These are phyloP conservation scores for Cyclotella sp. DNA, from an alignment of 108 stramenopile species.

Conservation along the genomic window DNA sequence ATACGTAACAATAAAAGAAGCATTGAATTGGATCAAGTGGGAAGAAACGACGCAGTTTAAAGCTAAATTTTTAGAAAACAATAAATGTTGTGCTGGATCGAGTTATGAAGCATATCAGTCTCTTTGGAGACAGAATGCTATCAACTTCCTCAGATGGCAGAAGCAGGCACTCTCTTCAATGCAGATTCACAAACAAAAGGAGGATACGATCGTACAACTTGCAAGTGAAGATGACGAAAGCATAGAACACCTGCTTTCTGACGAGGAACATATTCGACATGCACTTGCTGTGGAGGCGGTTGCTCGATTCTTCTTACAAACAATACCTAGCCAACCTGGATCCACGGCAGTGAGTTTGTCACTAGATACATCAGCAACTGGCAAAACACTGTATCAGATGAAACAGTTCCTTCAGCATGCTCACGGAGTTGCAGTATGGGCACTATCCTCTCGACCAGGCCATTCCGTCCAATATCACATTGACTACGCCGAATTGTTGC, in stretches of 20 bases:
- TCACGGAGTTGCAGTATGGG: constrained; percentile 84
- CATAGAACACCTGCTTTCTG: not conserved
- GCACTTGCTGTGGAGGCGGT: constrained; percentile 52
- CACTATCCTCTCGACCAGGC: constrained; percentile 59
- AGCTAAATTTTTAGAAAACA: not conserved
- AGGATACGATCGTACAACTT: constrained; percentile 5
- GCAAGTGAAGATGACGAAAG: not conserved
- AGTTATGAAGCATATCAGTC: constrained; percentile 18
- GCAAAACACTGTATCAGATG: constrained; percentile 17
- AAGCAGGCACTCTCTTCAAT: not conserved
- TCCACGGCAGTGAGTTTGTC: not conserved
- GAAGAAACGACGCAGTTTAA: not conserved
- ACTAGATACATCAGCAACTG: not conserved
- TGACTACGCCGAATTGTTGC: constrained; percentile 85
- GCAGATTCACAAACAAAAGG: constrained; percentile 6
- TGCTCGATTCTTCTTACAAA: constrained; percentile 42
- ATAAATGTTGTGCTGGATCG: not conserved
- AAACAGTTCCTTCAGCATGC: constrained; percentile 16
- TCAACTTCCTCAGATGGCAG: constrained; percentile 17
- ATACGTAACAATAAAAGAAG: constrained; percentile 69
- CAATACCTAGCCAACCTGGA: constrained; percentile 29
- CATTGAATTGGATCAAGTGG: constrained; percentile 49
- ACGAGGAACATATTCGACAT: constrained; percentile 40
- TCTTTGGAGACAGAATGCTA: constrained; percentile 22
- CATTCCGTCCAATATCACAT: constrained; percentile 80